Evolutionary conservation across 2,329 filamentous ascomycete genomes (phyloP).

Genomic region (Clarireedia hainanense): DNA sequence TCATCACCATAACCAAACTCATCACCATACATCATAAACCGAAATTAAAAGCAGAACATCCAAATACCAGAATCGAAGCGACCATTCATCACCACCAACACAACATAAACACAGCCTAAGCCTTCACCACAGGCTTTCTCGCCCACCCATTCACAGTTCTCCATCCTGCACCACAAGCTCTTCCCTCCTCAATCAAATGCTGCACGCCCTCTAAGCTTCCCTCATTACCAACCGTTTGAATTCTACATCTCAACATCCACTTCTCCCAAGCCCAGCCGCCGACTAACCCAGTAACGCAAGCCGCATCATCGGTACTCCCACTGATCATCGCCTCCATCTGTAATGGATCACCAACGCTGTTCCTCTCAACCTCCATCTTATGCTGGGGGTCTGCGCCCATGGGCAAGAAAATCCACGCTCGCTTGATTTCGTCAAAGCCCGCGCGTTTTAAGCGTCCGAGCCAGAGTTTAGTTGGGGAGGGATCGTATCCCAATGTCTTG

Average conservation of each 20-base stretch:
- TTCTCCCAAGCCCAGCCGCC: constrained; percentile 93
- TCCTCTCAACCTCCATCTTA: constrained; percentile 32
- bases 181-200: constrained; percentile 55
- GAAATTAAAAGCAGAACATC: background rate
- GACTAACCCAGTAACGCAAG: constrained; percentile 70
- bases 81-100: background rate
- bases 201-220: constrained; percentile 54
- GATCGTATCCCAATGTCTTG: constrained; percentile 83
- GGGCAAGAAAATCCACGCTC: constrained; percentile 83
- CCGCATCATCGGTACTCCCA: constrained; percentile 65
- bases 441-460: constrained; percentile 64
- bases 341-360: constrained; percentile 35
- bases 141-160: constrained; percentile 56
- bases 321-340: constrained; percentile 54
- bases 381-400: constrained; percentile 54
- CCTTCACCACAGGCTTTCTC: constrained; percentile 44
- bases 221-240: constrained; percentile 71
- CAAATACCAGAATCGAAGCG: background rate
- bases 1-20: background rate
- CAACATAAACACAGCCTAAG: background rate
- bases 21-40: background rate
- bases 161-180: constrained; percentile 50
- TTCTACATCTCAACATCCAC: constrained; percentile 83
- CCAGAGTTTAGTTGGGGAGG: constrained; percentile 74
- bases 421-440: constrained; percentile 72